phyloP scores from a whole-genome alignment of 768 basidiomycete species.

The Baorangia bicolor region DNA sequence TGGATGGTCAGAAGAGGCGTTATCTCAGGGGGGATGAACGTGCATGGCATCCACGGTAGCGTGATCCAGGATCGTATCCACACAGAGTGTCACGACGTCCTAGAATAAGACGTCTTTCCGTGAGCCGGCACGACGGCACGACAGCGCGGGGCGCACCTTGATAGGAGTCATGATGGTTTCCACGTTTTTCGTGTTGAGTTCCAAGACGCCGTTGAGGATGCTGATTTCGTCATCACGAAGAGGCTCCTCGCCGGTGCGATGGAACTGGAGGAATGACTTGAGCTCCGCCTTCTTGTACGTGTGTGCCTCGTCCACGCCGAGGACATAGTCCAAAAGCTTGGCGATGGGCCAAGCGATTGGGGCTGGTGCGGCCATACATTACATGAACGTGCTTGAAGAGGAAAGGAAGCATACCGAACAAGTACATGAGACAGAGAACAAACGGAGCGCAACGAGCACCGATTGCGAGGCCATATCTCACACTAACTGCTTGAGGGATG shows the following conservation, averaged over 20 bases:
- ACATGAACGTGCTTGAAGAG: background rate
- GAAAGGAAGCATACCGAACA: constrained; percentile 38
- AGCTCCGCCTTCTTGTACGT: constrained; percentile 85
- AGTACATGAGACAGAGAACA: constrained; percentile 71
- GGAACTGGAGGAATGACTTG: constrained; percentile 78
- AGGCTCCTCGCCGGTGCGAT: constrained; percentile 70
- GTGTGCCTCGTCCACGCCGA: constrained; percentile 70
- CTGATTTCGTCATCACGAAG: constrained; percentile 79
- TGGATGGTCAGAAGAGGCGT: constrained; percentile 6
- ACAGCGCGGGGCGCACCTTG: constrained; percentile 38
- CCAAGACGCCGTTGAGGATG: constrained; percentile 77
- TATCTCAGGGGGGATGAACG: constrained; percentile 21
- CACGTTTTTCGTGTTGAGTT: constrained; percentile 74
- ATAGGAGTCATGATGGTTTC: constrained; percentile 83
- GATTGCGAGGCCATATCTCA: constrained; percentile 75
- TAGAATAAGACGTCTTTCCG: constrained; percentile 21
- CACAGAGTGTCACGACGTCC: constrained; percentile 81
- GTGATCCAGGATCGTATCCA: constrained; percentile 79
- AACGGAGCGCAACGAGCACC: constrained; percentile 78
- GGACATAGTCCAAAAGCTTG: constrained; percentile 73
- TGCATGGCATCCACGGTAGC: constrained; percentile 75
- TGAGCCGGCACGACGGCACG: background rate
- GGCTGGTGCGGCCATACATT: constrained; percentile 36
- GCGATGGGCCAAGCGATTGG: constrained; percentile 76
- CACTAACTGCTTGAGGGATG: constrained; percentile 72